phyloP scores from a whole-genome alignment of 495 filamentous ascomycete species.

The Hyaloscypha variabilis region DNA sequence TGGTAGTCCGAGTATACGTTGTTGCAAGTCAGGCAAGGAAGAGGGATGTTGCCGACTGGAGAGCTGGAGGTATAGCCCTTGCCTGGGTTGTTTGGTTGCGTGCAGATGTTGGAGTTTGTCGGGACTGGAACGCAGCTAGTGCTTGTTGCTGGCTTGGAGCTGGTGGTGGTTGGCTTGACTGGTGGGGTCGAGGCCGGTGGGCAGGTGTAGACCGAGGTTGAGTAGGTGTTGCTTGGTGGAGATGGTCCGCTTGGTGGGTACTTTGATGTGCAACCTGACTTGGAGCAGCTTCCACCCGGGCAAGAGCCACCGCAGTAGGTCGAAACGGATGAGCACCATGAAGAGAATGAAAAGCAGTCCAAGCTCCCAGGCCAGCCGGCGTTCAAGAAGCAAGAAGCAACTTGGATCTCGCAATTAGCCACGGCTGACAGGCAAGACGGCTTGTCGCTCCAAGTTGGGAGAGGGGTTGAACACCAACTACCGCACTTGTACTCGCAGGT shows the following conservation, averaged over 20 bases:
- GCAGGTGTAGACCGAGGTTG: constrained; percentile 37
- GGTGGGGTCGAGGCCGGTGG: constrained; percentile 23
- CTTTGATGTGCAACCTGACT: constrained; percentile 39
- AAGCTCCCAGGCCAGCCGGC: constrained; percentile 49
- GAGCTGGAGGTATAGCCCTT: constrained; percentile 42
- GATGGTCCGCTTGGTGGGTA: constrained; percentile 38
- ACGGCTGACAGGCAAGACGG: constrained; percentile 38
- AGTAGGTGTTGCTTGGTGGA: constrained; percentile 36
- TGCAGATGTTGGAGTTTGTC: constrained; percentile 47
- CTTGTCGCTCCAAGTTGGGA: constrained; percentile 46
- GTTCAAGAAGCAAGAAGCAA: constrained; percentile 48
- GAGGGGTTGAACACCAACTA: constrained; percentile 50
- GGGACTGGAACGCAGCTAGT: constrained; percentile 42
- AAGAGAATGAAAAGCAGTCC: constrained; percentile 44
- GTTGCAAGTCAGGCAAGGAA: constrained; percentile 54
- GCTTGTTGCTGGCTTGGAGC: constrained; percentile 22
- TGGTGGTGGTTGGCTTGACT: constrained; percentile 12
- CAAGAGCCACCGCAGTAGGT: constrained; percentile 40
- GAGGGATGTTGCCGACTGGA: constrained; percentile 49
- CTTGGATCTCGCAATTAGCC: constrained; percentile 43
- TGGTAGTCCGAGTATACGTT: constrained; percentile 40
- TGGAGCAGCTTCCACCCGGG: constrained; percentile 32
- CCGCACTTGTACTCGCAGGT: constrained; percentile 53
- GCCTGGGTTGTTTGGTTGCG: constrained; percentile 38
- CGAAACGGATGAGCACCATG: constrained; percentile 44